phyloP scores from a whole-genome alignment of 2,329 filamentous ascomycete genomes.

The Cladobotryum mycophilum region DNA sequence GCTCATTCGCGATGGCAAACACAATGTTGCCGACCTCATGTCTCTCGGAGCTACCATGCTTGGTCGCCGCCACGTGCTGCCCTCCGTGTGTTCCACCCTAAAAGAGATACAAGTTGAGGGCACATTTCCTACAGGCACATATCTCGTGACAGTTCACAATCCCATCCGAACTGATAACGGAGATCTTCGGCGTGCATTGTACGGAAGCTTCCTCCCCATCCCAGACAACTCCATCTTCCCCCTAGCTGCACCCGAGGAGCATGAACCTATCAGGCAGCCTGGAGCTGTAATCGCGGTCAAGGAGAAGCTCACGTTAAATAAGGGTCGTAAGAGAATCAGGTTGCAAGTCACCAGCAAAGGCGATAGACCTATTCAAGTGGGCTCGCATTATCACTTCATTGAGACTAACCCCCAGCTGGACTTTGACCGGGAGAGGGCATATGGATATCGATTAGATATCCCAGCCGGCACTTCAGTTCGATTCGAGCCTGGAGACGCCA shows the following conservation, averaged over 20 bases:
- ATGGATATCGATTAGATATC: conserved; percentile 84
- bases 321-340: conserved; percentile 64
- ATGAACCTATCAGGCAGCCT: conserved; percentile 62
- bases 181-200: conserved; percentile 77
- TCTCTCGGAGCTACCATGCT: conserved; percentile 84
- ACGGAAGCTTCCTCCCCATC: conserved; percentile 83
- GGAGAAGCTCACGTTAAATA: conserved; percentile 62
- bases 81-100: conserved; percentile 72
- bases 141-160: conserved; percentile 89
- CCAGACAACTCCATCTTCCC: conserved; percentile 65
- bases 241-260: conserved; percentile 56
- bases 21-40: conserved; percentile 92
- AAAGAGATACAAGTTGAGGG: conserved; percentile 88
- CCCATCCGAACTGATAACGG: conserved; percentile 83
- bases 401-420: conserved; percentile 87
- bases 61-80: conserved; percentile 83
- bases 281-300: conserved; percentile 73
- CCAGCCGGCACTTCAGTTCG: conserved; percentile 85
- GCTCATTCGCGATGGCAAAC: conserved; percentile 92
- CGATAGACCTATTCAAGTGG: conserved; percentile 85
- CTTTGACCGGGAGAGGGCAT: conserved; percentile 77
- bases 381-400: conserved; percentile 93
- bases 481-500: conserved; percentile 89
- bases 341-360: conserved; percentile 79
- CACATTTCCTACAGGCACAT: conserved; percentile 84